Percentiles rank a stretch among this genome's conserved stretches.
Conservation (phyloP, 177 flowering plant species). For the Telopea speciosissima region DNA sequence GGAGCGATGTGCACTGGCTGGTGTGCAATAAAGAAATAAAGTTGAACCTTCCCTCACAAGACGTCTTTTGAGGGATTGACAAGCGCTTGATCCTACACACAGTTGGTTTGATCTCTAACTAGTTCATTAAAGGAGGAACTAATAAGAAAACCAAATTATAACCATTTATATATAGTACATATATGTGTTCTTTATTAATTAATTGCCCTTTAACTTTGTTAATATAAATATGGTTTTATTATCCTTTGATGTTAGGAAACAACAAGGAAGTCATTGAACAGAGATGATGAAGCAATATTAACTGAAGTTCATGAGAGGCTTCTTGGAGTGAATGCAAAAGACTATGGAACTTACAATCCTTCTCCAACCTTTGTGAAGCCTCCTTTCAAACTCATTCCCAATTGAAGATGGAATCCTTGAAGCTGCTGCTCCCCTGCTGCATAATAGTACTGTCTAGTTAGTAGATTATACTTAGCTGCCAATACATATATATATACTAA, state of each 20-base stretch:
- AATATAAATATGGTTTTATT: too few relatives aligned
- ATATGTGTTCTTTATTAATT: not conserved
- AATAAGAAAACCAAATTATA: too few relatives aligned
- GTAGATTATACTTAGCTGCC: not conserved
- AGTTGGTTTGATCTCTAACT: too few relatives aligned
- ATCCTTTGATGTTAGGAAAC: conserved; percentile 1
- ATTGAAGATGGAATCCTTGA: conserved; percentile 22
- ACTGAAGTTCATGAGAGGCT: conserved; percentile 44
- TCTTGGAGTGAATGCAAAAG: conserved; percentile 46
- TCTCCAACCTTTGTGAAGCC: conserved; percentile 68
- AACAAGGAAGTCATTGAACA: conserved; percentile 7
- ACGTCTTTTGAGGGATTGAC: too few relatives aligned
- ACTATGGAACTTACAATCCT: conserved; percentile 71
- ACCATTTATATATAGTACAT: too few relatives aligned
- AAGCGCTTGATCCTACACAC: too few relatives aligned
- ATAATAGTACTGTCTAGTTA: too few relatives aligned
- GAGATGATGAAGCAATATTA: conserved; percentile 4
- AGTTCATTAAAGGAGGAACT: too few relatives aligned
- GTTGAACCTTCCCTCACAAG: too few relatives aligned
- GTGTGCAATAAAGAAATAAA: too few relatives aligned
- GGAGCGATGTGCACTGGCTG: too few relatives aligned
- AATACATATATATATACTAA: not conserved
- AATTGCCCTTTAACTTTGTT: not conserved
- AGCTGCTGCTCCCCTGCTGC: not conserved
- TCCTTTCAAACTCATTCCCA: conserved; percentile 80